Percentiles rank a stretch among this genome's conserved stretches.
These are phyloP conservation scores for Penstemon davidsonii DNA, from an alignment of 257 asterid genomes.

Conservation along the genomic window DNA sequence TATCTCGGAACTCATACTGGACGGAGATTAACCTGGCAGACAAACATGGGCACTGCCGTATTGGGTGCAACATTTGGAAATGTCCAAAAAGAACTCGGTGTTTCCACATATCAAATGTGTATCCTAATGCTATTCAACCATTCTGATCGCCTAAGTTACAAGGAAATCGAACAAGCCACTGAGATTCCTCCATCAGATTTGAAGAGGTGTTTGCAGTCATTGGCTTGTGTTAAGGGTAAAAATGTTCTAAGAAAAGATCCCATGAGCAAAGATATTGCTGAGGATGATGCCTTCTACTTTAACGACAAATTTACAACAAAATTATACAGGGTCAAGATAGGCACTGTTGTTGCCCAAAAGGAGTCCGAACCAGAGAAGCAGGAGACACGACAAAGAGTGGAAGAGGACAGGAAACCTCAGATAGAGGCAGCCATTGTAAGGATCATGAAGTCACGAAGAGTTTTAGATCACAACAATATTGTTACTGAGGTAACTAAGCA, in stretches of 20 bases:
- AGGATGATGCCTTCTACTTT: constrained; percentile 60
- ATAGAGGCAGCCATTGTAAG: constrained; percentile 88
- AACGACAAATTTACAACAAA: constrained; percentile 77
- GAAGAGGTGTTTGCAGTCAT: constrained; percentile 78
- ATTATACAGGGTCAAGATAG: constrained; percentile 80
- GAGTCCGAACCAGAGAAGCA: constrained; percentile 91
- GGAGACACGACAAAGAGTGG: constrained; percentile 90
- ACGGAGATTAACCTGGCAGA: constrained; percentile 81
- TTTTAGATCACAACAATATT: constrained; percentile 80
- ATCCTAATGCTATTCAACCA: constrained; percentile 78
- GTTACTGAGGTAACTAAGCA: constrained; percentile 85
- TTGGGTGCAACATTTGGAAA: constrained; percentile 72
- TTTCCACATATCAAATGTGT: constrained; percentile 90
- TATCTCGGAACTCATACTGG: constrained; percentile 91
- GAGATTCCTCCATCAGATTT: constrained; percentile 76
- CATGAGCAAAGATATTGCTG: constrained; percentile 82
- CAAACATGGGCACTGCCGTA: constrained; percentile 92
- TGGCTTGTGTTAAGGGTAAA: constrained; percentile 86
- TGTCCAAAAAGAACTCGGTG: constrained; percentile 83
- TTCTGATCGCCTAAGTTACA: constrained; percentile 60
- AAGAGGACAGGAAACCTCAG: constrained; percentile 92
- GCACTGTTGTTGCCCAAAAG: constrained; percentile 88
- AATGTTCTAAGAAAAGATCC: constrained; percentile 78
- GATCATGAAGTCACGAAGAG: constrained; percentile 84
- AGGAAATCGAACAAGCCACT: constrained; percentile 81